These are phyloP conservation scores for Cairneyella variabilis DNA, from an alignment of 495 filamentous ascomycete species.

Conservation along the genomic window DNA sequence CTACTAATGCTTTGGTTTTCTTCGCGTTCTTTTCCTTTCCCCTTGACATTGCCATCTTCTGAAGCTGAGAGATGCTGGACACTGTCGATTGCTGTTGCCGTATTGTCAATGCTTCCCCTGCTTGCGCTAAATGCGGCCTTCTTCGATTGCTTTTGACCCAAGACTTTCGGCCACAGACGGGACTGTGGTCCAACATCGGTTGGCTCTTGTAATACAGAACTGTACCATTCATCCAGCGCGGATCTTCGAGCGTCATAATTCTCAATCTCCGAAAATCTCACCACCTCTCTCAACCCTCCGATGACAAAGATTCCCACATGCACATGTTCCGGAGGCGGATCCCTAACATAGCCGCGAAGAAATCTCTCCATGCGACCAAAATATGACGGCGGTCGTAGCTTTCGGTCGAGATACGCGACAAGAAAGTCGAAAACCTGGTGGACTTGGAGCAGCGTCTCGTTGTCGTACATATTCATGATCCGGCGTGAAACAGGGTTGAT, in stretches of 20 bases:
- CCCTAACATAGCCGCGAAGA: conserved; percentile 44
- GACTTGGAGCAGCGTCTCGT: conserved; percentile 44
- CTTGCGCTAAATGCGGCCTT: conserved; percentile 26
- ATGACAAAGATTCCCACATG: conserved; percentile 46
- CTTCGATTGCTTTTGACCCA: conserved; percentile 38
- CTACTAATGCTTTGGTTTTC: conserved; percentile 41
- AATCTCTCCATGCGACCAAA: conserved; percentile 48
- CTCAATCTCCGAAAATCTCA: conserved; percentile 48
- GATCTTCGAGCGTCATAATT: conserved; percentile 45
- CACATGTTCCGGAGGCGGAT: conserved; percentile 46
- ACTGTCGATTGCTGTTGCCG: neutral
- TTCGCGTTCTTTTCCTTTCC: conserved; percentile 13
- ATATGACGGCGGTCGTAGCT: conserved; percentile 48
- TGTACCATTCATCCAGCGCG: conserved; percentile 47
- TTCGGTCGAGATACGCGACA: conserved; percentile 45
- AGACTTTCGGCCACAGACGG: conserved; percentile 35
- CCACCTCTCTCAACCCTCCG: conserved; percentile 46
- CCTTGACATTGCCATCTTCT: neutral
- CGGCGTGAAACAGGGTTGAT: conserved; percentile 44
- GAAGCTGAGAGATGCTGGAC: neutral
- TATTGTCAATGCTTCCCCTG: neutral
- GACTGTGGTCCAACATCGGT: conserved; percentile 30
- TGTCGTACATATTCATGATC: conserved; percentile 50
- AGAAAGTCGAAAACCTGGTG: conserved; percentile 50
- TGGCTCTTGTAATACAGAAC: conserved; percentile 34